A percentile compares a stretch with the other conserved stretches of the same genome.
phyloP scores from a whole-genome alignment of 345 rosid genomes.

The Populus alba region DNA sequence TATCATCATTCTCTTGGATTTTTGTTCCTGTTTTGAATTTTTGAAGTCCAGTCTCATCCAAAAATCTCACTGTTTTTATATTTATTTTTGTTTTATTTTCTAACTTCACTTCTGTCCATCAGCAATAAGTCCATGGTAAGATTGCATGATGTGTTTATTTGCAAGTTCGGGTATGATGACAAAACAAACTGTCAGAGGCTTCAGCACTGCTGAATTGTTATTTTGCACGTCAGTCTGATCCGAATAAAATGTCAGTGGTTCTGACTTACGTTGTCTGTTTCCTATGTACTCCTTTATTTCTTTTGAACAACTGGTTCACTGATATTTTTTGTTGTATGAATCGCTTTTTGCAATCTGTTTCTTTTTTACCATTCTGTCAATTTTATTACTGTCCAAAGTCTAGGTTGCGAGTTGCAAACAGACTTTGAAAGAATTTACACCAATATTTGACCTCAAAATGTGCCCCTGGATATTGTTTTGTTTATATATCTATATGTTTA shows the following conservation, averaged over 20 bases:
- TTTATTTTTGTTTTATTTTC: no score
- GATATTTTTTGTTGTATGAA: background rate
- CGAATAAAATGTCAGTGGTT: background rate
- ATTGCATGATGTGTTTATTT: no score
- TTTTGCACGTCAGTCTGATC: constrained; percentile 51
- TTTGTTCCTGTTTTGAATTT: no score
- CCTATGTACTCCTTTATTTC: no score
- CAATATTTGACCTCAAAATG: background rate
- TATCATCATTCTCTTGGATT: no score
- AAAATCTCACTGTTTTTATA: no score
- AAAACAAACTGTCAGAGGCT: background rate
- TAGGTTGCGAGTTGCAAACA: background rate
- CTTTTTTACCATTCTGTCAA: background rate
- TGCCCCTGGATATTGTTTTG: background rate
- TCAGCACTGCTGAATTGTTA: background rate
- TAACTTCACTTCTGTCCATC: no score
- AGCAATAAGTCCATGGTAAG: no score
- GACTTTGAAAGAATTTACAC: background rate
- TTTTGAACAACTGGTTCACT: background rate
- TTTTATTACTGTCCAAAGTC: background rate
- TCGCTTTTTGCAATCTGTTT: background rate
- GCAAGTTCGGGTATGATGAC: no score
- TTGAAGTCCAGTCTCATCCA: no score
- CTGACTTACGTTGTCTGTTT: background rate
- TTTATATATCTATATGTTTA: background rate